These are phyloP conservation scores for Paraphoma sp. DNA, from an alignment of 2,329 filamentous ascomycete genomes.

Conservation along the genomic window DNA sequence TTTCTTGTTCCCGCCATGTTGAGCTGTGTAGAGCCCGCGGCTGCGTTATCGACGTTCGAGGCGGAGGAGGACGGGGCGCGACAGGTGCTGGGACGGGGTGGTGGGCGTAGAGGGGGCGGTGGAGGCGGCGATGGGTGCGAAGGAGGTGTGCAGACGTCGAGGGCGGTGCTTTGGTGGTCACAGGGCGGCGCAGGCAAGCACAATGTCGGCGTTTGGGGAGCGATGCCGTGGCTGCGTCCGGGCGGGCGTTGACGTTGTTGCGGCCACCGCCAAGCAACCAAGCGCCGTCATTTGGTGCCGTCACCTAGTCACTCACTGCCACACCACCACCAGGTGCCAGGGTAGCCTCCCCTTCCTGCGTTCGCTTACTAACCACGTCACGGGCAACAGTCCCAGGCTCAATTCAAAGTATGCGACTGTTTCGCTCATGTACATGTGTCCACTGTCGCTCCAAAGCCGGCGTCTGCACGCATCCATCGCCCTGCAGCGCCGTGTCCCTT, in stretches of 20 bases:
- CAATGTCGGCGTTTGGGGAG: constrained; percentile 6
- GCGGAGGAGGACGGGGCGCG: constrained; percentile 3
- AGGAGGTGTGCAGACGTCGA: neutral
- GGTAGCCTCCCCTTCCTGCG: too few species aligned
- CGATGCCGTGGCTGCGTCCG: constrained; percentile 3
- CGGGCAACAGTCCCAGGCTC: too few species aligned
- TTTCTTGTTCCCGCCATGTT: constrained; percentile 96
- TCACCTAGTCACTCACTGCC: neutral
- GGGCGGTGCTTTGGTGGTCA: neutral
- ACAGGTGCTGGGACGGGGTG: neutral
- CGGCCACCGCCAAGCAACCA: constrained; percentile 15
- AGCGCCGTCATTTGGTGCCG: constrained; percentile 6
- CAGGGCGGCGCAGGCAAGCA: constrained; percentile 9
- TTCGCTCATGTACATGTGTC: too few species aligned
- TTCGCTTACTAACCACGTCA: neutral
- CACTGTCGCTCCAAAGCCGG: too few species aligned
- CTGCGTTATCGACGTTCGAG: constrained; percentile 4
- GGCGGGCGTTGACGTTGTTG: constrained; percentile 20
- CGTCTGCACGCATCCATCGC: too few species aligned
- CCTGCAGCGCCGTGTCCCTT: neutral
- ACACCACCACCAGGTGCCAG: neutral
- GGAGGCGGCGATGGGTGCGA: neutral
- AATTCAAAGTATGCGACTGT: too few species aligned
- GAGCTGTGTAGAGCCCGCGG: constrained; percentile 2
- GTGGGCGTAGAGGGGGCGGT: neutral